Evolutionary conservation across 305 asterid species (phyloP).

Genomic region (Rubia peregrina): DNA sequence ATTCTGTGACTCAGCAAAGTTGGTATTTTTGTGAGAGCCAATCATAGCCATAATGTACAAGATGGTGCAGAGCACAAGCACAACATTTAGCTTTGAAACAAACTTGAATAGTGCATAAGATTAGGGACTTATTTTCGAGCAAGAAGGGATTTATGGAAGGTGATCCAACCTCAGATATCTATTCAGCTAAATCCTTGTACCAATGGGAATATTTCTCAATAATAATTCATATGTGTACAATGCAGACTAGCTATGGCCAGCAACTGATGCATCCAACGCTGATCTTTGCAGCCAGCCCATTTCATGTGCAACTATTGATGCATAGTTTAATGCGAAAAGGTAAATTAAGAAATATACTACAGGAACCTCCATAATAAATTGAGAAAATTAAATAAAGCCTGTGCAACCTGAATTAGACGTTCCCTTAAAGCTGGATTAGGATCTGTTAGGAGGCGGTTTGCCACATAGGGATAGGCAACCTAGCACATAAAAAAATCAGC

Average conservation of each 20-base stretch:
- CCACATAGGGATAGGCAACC: slow-evolving; percentile 99
- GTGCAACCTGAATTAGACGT: slow-evolving; percentile 86
- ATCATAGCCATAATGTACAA: not conserved
- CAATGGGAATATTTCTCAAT: not conserved
- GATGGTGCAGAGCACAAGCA: not conserved
- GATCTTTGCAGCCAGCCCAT: not conserved
- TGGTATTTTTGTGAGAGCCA: not conserved
- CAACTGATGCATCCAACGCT: not conserved
- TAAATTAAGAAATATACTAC: not conserved
- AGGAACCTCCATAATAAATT: not conserved
- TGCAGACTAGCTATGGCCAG: not conserved
- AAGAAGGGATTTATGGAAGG: not conserved
- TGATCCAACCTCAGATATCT: slow-evolving; percentile 1
- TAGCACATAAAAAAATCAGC: slow-evolving; percentile 23
- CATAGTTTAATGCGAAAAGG: not conserved
- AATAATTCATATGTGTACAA: not conserved
- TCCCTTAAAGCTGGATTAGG: slow-evolving; percentile 97
- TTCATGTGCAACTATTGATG: not conserved
- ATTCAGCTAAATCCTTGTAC: not conserved
- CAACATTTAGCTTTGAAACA: not conserved
- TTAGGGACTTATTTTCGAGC: not conserved
- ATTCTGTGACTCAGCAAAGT: not conserved
- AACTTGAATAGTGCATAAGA: not conserved
- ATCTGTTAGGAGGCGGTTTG: slow-evolving; percentile 96
- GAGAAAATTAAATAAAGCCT: not conserved